These are phyloP conservation scores for Volvariella surrecta DNA, from an alignment of 1,284 basidiomycete species.

Conservation along the genomic window DNA sequence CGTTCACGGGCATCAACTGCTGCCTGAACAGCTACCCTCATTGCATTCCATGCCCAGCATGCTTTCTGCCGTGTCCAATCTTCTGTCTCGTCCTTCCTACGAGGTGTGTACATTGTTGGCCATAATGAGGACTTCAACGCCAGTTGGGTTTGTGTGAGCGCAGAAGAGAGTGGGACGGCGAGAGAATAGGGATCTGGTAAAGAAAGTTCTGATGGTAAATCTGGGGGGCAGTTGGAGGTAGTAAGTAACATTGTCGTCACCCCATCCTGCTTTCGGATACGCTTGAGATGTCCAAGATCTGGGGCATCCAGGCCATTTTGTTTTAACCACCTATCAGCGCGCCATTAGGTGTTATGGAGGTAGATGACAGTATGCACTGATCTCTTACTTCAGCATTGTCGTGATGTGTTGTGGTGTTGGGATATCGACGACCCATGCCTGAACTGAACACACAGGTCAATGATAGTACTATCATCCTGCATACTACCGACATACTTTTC, in stretches of 20 bases:
- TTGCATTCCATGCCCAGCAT: slow-evolving; percentile 68
- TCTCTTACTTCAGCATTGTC: slow-evolving; percentile 53
- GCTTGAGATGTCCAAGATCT: slow-evolving; percentile 70
- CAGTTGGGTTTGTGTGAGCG: slow-evolving; percentile 64
- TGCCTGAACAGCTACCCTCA: slow-evolving; percentile 40
- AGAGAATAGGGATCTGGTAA: slow-evolving; percentile 44
- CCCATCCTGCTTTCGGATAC: slow-evolving; percentile 52
- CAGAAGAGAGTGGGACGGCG: slow-evolving; percentile 63
- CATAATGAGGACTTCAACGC: slow-evolving; percentile 62
- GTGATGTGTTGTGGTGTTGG: slow-evolving; percentile 55
- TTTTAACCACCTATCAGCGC: slow-evolving; percentile 60
- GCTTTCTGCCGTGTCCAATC: slow-evolving; percentile 59
- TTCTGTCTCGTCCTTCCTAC: slow-evolving; percentile 59
- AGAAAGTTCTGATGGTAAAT: slow-evolving; percentile 26
- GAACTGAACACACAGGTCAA: slow-evolving; percentile 28
- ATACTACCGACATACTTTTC: slow-evolving; percentile 33
- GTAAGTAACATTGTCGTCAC: slow-evolving; percentile 45
- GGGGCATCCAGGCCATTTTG: slow-evolving; percentile 48
- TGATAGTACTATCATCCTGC: neutral
- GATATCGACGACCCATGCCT: slow-evolving; percentile 86
- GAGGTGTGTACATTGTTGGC: slow-evolving; percentile 77
- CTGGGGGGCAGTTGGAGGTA: slow-evolving; percentile 25
- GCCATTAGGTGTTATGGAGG: slow-evolving; percentile 1
- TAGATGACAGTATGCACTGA: neutral
- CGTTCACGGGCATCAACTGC: slow-evolving; percentile 36